These are phyloP conservation scores for Tolypocladium tropicale DNA, from an alignment of 2,329 filamentous ascomycete species.

Conservation along the genomic window DNA sequence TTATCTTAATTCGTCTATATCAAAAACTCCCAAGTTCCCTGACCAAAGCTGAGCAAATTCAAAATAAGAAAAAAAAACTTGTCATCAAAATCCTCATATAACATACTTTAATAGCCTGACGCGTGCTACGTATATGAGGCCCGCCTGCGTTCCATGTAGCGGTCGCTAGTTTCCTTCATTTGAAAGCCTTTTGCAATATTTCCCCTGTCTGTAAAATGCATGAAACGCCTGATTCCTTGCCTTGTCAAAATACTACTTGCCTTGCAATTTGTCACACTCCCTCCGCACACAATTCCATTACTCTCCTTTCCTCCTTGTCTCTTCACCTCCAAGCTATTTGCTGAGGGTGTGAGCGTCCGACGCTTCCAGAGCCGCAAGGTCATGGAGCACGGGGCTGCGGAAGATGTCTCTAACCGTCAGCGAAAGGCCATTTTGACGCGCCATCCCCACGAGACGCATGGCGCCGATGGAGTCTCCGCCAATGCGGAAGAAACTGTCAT, in stretches of 20 bases:
- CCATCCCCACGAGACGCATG: slow-evolving; percentile 26
- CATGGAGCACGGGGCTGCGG: slow-evolving; percentile 7
- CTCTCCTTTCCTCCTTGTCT: neutral
- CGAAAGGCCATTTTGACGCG: slow-evolving; percentile 12
- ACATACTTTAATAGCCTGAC: too few relatives aligned
- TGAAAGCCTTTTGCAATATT: neutral
- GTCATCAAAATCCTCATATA: neutral
- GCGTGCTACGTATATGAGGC: neutral
- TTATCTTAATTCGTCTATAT: neutral
- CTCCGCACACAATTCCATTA: too few relatives aligned
- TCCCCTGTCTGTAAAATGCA: too few relatives aligned
- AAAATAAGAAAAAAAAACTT: neutral
- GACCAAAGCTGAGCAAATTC: neutral
- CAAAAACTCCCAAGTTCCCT: neutral
- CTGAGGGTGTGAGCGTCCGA: neutral
- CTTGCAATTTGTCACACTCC: neutral
- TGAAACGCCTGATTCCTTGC: neutral
- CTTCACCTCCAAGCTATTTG: neutral
- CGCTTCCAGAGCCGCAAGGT: neutral
- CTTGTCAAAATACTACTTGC: neutral
- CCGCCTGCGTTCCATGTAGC: neutral
- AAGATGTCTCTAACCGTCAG: slow-evolving; percentile 17
- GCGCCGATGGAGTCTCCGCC: slow-evolving; percentile 30
- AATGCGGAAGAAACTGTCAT: slow-evolving; percentile 24
- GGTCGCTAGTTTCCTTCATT: neutral